A percentile compares a stretch with the other conserved stretches of the same genome.
Evolutionary conservation across 2,329 filamentous ascomycete genomes (phyloP).

Genomic region (Aspergillus luchuensis): DNA sequence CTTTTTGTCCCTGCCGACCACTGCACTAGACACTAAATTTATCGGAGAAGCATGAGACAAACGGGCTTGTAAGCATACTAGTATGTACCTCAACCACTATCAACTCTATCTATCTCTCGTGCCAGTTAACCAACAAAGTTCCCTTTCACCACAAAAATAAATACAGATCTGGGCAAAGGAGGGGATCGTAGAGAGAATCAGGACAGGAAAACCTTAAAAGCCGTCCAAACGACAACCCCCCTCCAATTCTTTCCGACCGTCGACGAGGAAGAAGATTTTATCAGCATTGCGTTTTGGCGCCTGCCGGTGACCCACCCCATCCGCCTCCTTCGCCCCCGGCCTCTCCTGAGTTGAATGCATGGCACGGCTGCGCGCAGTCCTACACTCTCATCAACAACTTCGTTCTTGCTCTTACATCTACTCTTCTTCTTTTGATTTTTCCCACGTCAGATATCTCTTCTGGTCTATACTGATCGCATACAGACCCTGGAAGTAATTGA

Average conservation of each 20-base stretch:
- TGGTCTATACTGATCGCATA: not conserved
- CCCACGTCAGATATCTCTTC: not conserved
- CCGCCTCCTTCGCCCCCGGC: constrained; percentile 10
- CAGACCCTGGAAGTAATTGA: not conserved
- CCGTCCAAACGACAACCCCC: not conserved
- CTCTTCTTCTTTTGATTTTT: not conserved
- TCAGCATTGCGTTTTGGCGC: constrained; percentile 5
- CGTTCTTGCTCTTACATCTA: not conserved
- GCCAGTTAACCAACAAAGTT: not conserved
- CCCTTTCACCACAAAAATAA: too few relatives aligned
- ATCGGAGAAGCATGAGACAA: not conserved
- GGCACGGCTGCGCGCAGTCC: constrained; percentile 9
- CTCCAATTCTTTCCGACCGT: not conserved
- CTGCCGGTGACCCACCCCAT: constrained; percentile 14
- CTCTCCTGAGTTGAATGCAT: constrained; percentile 19
- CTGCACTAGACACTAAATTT: not conserved
- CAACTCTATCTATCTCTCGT: not conserved
- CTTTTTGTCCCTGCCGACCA: not conserved
- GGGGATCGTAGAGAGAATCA: not conserved
- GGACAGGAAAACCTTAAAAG: not conserved
- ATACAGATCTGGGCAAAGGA: not conserved
- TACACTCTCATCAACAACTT: not conserved
- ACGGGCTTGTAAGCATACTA: not conserved
- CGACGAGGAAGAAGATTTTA: constrained; percentile 2
- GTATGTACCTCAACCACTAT: not conserved